phyloP scores from a whole-genome alignment of 176 grass and related monocot genomes.

The Zoysia pacifica region DNA sequence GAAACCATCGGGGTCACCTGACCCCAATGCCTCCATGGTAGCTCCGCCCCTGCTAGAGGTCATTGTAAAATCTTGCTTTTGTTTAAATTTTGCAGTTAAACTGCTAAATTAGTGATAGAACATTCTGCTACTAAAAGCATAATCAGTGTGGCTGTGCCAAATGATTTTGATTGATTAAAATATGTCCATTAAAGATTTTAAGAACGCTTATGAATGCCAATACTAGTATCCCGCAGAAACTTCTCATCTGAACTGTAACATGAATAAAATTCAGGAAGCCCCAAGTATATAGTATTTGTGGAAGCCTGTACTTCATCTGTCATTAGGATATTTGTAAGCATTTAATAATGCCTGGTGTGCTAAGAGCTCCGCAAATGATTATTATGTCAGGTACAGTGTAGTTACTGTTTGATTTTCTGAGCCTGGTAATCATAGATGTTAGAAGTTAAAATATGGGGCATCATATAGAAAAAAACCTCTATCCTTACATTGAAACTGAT shows the following conservation, averaged over 20 bases:
- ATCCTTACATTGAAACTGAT: slow-evolving; percentile 32
- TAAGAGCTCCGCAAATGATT: neutral
- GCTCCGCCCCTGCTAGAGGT: too few relatives aligned
- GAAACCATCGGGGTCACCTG: too few relatives aligned
- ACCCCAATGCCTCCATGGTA: too few relatives aligned
- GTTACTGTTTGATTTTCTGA: slow-evolving; percentile 6
- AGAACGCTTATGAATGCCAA: neutral
- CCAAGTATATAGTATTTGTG: neutral
- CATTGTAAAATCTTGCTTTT: neutral
- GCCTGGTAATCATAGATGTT: slow-evolving; percentile 3
- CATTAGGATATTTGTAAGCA: neutral
- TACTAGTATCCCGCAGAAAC: neutral
- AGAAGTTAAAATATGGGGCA: neutral
- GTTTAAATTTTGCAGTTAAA: neutral
- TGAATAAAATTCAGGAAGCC: neutral
- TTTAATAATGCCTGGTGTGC: neutral
- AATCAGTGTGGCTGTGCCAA: neutral
- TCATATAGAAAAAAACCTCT: neutral
- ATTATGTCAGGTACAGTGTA: neutral
- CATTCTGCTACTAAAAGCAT: neutral
- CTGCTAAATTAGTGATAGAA: neutral
- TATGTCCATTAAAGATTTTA: neutral
- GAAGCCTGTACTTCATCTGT: slow-evolving; percentile 1
- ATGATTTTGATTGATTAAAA: neutral
- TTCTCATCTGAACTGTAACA: neutral